Conservation (phyloP, 352 stramenopile species). For the Phytopythium delawarense region DNA sequence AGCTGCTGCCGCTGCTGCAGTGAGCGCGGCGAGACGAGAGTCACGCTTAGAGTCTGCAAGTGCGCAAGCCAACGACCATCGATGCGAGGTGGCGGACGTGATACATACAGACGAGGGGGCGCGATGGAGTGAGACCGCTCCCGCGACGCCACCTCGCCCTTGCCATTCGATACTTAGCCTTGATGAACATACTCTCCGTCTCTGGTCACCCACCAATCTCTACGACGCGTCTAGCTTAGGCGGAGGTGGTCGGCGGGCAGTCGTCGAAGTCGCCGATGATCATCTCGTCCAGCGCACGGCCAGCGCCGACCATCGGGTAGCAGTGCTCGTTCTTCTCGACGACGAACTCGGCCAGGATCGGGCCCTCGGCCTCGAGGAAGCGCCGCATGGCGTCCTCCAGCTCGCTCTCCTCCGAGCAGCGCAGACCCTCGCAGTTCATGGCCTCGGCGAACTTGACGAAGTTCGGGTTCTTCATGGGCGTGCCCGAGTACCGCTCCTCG, state of each 20-base stretch:
- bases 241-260: slow-evolving; percentile 88
- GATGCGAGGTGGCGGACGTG: not conserved
- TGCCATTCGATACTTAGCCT: slow-evolving; percentile 8
- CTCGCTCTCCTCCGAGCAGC: slow-evolving; percentile 86
- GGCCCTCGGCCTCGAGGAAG: slow-evolving; percentile 92
- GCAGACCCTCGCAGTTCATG: slow-evolving; percentile 92
- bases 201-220: not conserved
- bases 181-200: not conserved
- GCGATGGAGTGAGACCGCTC: not conserved
- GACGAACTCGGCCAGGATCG: slow-evolving; percentile 94
- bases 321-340: slow-evolving; percentile 94
- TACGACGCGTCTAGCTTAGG: slow-evolving; percentile 34
- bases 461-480: slow-evolving; percentile 91
- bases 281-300: slow-evolving; percentile 91
- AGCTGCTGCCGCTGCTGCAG: slow-evolving; percentile 55
- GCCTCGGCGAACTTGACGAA: slow-evolving; percentile 92
- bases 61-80: not conserved
- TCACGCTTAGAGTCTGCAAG: not conserved
- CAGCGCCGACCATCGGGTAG: slow-evolving; percentile 93
- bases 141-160: not conserved
- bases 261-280: slow-evolving; percentile 95
- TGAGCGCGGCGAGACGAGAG: slow-evolving; percentile 9
- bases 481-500: slow-evolving; percentile 90
- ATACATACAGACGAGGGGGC: slow-evolving; percentile 4
- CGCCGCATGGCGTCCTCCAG: slow-evolving; percentile 89